Conservation (phyloP, 2,329 filamentous ascomycete species). For the Capronia coronata region DNA sequence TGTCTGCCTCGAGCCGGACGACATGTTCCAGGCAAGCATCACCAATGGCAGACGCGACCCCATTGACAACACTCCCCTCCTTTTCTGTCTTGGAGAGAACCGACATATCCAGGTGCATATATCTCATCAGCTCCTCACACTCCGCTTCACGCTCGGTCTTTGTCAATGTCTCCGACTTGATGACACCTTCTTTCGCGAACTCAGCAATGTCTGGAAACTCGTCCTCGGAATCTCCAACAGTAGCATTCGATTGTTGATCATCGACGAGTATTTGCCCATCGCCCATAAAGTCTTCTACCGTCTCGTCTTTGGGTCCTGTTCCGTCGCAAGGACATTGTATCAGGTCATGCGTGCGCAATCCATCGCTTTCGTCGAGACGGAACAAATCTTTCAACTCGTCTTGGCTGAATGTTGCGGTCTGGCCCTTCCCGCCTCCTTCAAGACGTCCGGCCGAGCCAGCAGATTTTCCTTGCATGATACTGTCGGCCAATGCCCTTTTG, state of each 20-base stretch:
- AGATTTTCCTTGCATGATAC: conserved; percentile 55
- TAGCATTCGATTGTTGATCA: neutral
- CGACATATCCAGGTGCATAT: conserved; percentile 39
- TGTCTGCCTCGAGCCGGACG: conserved; percentile 17
- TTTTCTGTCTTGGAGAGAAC: conserved; percentile 25
- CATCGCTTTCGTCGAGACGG: conserved; percentile 53
- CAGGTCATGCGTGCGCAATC: conserved; percentile 63
- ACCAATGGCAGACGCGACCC: conserved; percentile 13
- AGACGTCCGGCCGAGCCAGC: neutral
- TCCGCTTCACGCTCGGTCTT: conserved; percentile 32
- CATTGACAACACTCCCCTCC: conserved; percentile 1
- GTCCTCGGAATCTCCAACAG: conserved; percentile 3
- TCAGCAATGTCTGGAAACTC: conserved; percentile 28
- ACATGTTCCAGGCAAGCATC: conserved; percentile 26
- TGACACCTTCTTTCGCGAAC: conserved; percentile 5
- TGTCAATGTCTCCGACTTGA: neutral
- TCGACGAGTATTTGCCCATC: neutral
- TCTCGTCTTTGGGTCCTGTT: conserved; percentile 35
- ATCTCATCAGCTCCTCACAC: conserved; percentile 40
- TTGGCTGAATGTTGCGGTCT: conserved; percentile 56
- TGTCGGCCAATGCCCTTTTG: conserved; percentile 64
- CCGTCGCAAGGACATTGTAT: conserved; percentile 58
- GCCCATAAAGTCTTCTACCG: neutral
- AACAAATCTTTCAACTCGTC: conserved; percentile 64
- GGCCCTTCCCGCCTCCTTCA: conserved; percentile 34